Base-by-base conservation (phyloP, 116 monocot species). In the Phalaenopsis hybrid region DNA sequence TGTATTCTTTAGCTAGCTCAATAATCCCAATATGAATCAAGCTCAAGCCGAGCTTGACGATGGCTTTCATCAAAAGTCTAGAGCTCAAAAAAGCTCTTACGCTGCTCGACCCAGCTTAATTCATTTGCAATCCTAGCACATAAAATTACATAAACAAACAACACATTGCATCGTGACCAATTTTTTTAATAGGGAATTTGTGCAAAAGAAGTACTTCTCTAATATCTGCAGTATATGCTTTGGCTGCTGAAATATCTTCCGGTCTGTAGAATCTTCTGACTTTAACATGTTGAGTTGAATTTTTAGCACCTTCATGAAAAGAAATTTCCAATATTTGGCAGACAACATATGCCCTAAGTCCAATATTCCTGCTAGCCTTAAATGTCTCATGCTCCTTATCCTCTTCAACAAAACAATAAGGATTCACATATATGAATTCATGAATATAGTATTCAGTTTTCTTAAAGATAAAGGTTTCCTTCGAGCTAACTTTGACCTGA, bases 241-340 rank as follows among this genome's bases (percentile, higher is more conserved):
- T 95, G 79, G 82, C 77, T 67, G 91, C 43, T 57, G 99, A 95
- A 74, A 95, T 73, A 88, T 99, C 95, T 78, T 99, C 99, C 16
- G 99, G 99, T 77, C 99, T 87, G 81, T 95, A 99, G 89, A 93
- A 95, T 81, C 94, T 88, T 83, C 95, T 86, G 10, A 91, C 89
- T 81, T 92, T 99, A 6, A 99, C 70, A 70, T 87, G 83, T 81
- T 81, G 74, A n/a, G 77, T 79, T 21, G 87, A 63, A 82, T 92
- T 51, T 61, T 86, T 92, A 78, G 89, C 83, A 10, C 79, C 80
- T 44, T 50, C 81, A 37, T 80, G 69, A 45, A 69, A 76, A 75
- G 83, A 49, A 57, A 99, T 86, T 49, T 88, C 91, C 43, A 94
- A 76, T 75, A 99, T 74, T 44, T 92, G 95, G 75, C 95, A 95